Evolutionary conservation across 768 basidiomycete species (phyloP).

Genomic region (Podaxis pistillaris): DNA sequence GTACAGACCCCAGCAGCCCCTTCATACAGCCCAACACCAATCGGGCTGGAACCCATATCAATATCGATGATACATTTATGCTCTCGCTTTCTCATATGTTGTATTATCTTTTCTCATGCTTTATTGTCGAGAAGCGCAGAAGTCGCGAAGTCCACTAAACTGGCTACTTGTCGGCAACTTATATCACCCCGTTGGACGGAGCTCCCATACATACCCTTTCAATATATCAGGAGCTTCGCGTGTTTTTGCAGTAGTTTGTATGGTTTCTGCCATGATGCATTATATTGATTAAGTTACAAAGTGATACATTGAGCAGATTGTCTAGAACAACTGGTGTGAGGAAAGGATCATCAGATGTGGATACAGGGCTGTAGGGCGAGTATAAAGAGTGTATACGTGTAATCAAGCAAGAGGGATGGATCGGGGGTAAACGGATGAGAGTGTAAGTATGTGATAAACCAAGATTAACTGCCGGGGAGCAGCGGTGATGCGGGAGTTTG

Average conservation of each 20-base stretch:
- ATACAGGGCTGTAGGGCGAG: conserved; percentile 11
- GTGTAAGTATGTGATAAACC: background rate
- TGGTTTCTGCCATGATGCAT: background rate
- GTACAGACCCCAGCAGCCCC: background rate
- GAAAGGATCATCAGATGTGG: background rate
- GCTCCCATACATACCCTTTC: background rate
- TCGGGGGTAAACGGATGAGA: background rate
- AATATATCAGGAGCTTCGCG: background rate
- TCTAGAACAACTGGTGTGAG: background rate
- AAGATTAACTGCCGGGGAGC: background rate
- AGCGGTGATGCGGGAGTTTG: background rate
- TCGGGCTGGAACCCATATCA: conserved; percentile 6
- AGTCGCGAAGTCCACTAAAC: background rate
- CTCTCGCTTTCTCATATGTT: background rate
- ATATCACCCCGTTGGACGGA: too few species aligned
- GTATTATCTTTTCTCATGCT: background rate
- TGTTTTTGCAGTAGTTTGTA: background rate
- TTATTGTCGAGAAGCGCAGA: conserved; percentile 1
- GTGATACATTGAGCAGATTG: conserved; percentile 5
- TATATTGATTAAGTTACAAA: conserved; percentile 3
- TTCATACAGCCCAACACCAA: background rate
- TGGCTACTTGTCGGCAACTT: background rate
- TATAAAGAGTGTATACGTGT: conserved; percentile 16
- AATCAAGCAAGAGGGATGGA: conserved; percentile 1
- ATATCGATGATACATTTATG: background rate